Evolutionary conservation across 2,329 filamentous ascomycete genomes (phyloP), one percentile per base, ranked within the genome.

Genomic region (Hirsutella minnesotensis): DNA sequence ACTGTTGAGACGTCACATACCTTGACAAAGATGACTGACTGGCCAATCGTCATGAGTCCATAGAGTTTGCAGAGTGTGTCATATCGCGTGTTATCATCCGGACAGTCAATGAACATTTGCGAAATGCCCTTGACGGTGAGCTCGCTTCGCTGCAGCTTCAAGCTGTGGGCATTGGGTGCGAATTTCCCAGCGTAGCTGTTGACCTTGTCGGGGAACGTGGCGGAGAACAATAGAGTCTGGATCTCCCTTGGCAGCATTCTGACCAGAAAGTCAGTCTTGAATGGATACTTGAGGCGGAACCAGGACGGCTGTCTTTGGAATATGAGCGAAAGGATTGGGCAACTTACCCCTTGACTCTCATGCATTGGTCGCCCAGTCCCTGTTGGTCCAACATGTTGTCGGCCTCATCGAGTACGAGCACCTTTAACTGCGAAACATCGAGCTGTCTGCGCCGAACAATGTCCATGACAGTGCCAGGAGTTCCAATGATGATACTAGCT

Each of bases 331-430:
- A n/a, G n/a, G n/a, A n/a, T n/a, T n/a, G n/a, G n/a, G n/a, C n/a
- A n/a, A 41, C 56, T 48, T 65, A 92, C 86, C 66, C 65, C 69
- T 94, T 95, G 53, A 95, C 86, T 51, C 89, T 81, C 53, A 88
- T 77, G 63, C 90, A 96, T 66, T 98, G 92, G 46, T 96, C 92
- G 41, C 92, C 92, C 43, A 98, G 72, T 41, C 92, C 90, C 65
- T 95, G 87, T 64, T 90, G 83, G 58, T 96, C 92, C 46, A 98
- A 70, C 92, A 98, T 98, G 67, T 95, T 96, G 67, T 98, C 92
- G 44, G 92, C 92, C 68, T 98, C 92, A 56, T 98, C 92, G 42
- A 98, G 74, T 44, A 95, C 90, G 47, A 98, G 74, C 9, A 94
- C 76, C 61, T 80, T 86, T 52, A 98, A 70, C 45, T 79, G 66